Conservation (phyloP, 1,284 basidiomycete genomes). For the Xerocomus nothofagi region DNA sequence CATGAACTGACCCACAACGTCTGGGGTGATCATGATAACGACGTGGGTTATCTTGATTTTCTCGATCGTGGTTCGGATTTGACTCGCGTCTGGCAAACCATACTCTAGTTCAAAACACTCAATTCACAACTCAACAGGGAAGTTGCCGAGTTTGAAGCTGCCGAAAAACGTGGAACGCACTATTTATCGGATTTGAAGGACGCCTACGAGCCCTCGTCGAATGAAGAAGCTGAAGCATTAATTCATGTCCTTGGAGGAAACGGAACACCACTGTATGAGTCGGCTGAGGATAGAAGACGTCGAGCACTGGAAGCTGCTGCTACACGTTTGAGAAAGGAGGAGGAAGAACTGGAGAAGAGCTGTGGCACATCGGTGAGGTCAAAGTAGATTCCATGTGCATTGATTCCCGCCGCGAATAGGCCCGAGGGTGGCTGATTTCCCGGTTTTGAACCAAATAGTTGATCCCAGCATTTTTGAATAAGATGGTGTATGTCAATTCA, state of each 20-base stretch:
- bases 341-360: slow-evolving; percentile 69
- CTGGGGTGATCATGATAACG: slow-evolving; percentile 68
- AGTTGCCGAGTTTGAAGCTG: slow-evolving; percentile 65
- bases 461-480: no score
- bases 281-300: slow-evolving; percentile 54
- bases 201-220: slow-evolving; percentile 51
- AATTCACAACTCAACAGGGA: slow-evolving; percentile 76
- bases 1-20: slow-evolving; percentile 79
- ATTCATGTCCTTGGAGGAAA: slow-evolving; percentile 49
- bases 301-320: slow-evolving; percentile 59
- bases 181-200: slow-evolving; percentile 43
- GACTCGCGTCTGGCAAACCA: slow-evolving; percentile 19
- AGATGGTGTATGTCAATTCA: no score
- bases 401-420: background rate
- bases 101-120: slow-evolving; percentile 61
- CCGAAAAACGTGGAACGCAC: slow-evolving; percentile 53
- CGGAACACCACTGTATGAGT: slow-evolving; percentile 36
- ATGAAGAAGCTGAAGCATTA: slow-evolving; percentile 55
- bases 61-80: background rate
- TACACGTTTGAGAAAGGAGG: slow-evolving; percentile 56
- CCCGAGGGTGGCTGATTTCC: no score
- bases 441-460: no score
- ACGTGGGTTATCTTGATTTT: slow-evolving; percentile 44
- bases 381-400: background rate
- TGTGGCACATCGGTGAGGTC: slow-evolving; percentile 54